Evolutionary conservation across 179 eudicot genomes (phyloP).

Genomic region (Carnegiea gigantea): DNA sequence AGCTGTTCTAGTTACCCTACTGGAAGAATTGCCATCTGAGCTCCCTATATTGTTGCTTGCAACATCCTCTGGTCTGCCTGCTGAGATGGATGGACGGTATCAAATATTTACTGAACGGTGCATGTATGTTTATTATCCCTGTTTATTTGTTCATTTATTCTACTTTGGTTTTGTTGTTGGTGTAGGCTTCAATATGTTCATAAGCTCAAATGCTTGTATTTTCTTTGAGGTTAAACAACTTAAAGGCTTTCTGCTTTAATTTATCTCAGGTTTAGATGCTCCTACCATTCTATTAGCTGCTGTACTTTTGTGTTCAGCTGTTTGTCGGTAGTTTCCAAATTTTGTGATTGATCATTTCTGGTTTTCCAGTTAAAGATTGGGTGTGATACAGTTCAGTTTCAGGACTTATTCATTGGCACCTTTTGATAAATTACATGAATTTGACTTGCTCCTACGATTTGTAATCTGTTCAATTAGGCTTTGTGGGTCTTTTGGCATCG

Average conservation of each 20-base stretch:
- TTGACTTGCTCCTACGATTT: not conserved
- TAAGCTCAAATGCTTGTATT: not conserved
- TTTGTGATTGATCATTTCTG: not conserved
- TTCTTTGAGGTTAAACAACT: not conserved
- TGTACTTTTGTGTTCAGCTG: not conserved
- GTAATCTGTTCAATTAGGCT: not conserved
- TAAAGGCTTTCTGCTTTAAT: not conserved
- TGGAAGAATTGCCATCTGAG: slow-evolving; percentile 96
- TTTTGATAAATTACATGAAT: not conserved
- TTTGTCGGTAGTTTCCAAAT: not conserved
- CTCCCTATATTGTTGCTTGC: slow-evolving; percentile 82
- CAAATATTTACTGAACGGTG: slow-evolving; percentile 57
- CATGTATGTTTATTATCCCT: slow-evolving; percentile 52
- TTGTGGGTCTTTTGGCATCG: too few species aligned
- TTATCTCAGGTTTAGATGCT: not conserved
- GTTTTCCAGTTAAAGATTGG: not conserved
- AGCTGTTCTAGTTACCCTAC: slow-evolving; percentile 75
- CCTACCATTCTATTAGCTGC: not conserved
- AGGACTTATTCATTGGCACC: not conserved
- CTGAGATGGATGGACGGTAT: slow-evolving; percentile 48
- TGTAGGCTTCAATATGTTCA: not conserved
- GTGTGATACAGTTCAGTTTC: not conserved
- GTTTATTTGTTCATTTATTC: slow-evolving; percentile 13
- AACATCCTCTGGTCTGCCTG: slow-evolving; percentile 55
- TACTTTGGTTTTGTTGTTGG: slow-evolving; percentile 4